Evolutionary conservation across 2,329 filamentous ascomycete species (phyloP).

Genomic region (Amylocarpus encephaloides): DNA sequence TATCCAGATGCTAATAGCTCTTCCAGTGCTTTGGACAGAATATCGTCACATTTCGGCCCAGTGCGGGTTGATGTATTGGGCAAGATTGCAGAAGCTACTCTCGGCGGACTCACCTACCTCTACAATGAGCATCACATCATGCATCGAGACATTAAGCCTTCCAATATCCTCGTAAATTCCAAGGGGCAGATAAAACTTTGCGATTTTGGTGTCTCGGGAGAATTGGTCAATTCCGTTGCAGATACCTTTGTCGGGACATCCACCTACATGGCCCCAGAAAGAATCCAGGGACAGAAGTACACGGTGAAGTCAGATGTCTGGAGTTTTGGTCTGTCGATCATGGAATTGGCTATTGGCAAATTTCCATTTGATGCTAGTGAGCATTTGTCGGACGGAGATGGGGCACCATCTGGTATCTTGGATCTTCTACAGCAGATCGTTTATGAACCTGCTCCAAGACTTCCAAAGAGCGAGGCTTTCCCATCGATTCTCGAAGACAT

Average conservation of each 20-base stretch:
- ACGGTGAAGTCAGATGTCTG: constrained; percentile 98
- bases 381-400: constrained; percentile 64
- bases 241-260: constrained; percentile 98
- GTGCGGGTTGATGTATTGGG: constrained; percentile 93
- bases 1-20: constrained; percentile 20
- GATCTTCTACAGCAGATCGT: constrained; percentile 97
- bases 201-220: constrained; percentile 97
- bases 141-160: constrained; percentile 98
- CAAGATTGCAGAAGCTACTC: constrained; percentile 93
- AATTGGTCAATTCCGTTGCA: constrained; percentile 94
- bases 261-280: constrained; percentile 98
- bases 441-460: constrained; percentile 84
- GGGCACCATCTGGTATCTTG: constrained; percentile 86
- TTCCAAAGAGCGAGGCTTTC: constrained; percentile 97
- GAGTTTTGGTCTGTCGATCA: constrained; percentile 92
- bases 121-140: constrained; percentile 96
- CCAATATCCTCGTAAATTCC: constrained; percentile 94
- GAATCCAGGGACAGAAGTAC: constrained; percentile 94
- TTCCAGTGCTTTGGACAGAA: constrained; percentile 76
- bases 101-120: constrained; percentile 89
- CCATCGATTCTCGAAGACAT: constrained; percentile 92
- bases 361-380: constrained; percentile 84
- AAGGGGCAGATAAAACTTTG: constrained; percentile 92
- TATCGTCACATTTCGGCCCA: constrained; percentile 91
- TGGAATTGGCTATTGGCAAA: constrained; percentile 96